Percentiles rank a stretch among this genome's conserved stretches.
These are phyloP conservation scores for Sphagnum fallax DNA, from an alignment of 228 moss, liverwort and hornwort genomes.

Conservation along the genomic window DNA sequence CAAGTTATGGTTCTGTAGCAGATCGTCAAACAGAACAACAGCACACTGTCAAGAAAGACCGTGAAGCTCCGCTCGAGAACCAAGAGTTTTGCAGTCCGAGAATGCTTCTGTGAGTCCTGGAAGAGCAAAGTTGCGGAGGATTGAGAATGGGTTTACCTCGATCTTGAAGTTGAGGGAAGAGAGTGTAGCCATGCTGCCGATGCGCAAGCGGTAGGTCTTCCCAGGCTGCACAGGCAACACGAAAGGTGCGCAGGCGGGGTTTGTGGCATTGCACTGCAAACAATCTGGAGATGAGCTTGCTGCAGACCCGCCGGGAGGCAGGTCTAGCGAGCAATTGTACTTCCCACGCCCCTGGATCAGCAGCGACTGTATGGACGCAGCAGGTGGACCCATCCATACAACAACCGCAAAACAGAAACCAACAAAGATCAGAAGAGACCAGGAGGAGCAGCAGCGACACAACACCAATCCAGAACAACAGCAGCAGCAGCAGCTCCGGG, in stretches of 20 bases:
- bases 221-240: slow-evolving; percentile 39
- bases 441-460: no score
- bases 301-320: slow-evolving; percentile 2
- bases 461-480: no score
- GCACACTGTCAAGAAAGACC: no score
- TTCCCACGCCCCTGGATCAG: slow-evolving; percentile 49
- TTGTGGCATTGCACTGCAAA: slow-evolving; percentile 30
- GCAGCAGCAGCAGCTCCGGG: no score
- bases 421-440: background rate
- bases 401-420: background rate
- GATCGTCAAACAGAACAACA: no score
- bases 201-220: slow-evolving; percentile 49
- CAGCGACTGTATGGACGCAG: slow-evolving; percentile 31
- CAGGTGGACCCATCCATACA: background rate
- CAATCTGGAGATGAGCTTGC: slow-evolving; percentile 20
- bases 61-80: no score
- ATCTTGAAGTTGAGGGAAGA: slow-evolving; percentile 53
- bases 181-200: slow-evolving; percentile 39
- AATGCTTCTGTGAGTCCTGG: background rate
- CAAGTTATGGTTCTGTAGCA: slow-evolving; percentile 34
- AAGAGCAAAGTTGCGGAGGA: background rate
- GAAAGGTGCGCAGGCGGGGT: slow-evolving; percentile 34
- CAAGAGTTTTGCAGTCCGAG: background rate
- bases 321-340: slow-evolving; percentile 38
- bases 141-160: slow-evolving; percentile 13